Conservation (phyloP, 2,329 filamentous ascomycete species). For the Chrysosporium queenslandicum region DNA sequence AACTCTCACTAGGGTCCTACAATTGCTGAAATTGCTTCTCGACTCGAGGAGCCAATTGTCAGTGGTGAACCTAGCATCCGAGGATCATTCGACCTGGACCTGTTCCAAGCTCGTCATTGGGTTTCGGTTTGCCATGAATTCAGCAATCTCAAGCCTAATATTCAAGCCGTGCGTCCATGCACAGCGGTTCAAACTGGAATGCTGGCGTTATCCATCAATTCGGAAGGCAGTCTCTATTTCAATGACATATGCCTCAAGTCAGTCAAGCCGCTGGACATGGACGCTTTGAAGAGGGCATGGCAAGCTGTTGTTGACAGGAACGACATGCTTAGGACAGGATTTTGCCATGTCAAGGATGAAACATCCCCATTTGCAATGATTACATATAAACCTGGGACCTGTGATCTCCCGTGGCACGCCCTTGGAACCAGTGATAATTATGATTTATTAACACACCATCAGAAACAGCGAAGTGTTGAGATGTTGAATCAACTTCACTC, state of each 20-base stretch:
- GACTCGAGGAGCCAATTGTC: slow-evolving; percentile 36
- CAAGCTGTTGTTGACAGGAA: slow-evolving; percentile 43
- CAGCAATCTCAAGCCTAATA: slow-evolving; percentile 23
- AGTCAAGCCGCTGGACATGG: slow-evolving; percentile 30
- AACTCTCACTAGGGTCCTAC: slow-evolving; percentile 27
- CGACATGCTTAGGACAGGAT: slow-evolving; percentile 67
- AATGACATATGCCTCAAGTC: slow-evolving; percentile 56
- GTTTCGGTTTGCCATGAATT: slow-evolving; percentile 25
- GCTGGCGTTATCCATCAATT: slow-evolving; percentile 61
- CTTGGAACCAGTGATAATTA: not conserved
- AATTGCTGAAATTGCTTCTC: slow-evolving; percentile 26
- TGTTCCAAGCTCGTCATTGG: slow-evolving; percentile 42
- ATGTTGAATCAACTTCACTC: slow-evolving; percentile 33
- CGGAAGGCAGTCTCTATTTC: slow-evolving; percentile 59
- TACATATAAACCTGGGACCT: slow-evolving; percentile 40
- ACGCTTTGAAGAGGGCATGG: slow-evolving; percentile 52
- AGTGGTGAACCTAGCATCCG: slow-evolving; percentile 2
- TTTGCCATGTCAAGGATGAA: slow-evolving; percentile 52
- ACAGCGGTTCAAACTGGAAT: slow-evolving; percentile 72
- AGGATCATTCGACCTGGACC: slow-evolving; percentile 39
- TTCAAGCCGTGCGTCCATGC: slow-evolving; percentile 61
- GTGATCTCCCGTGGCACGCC: slow-evolving; percentile 33
- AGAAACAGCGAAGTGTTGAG: not conserved
- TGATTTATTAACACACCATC: not conserved
- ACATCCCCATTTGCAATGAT: slow-evolving; percentile 65